phyloP scores from a whole-genome alignment of 305 asterid genomes.

The Rubia tinctorum region DNA sequence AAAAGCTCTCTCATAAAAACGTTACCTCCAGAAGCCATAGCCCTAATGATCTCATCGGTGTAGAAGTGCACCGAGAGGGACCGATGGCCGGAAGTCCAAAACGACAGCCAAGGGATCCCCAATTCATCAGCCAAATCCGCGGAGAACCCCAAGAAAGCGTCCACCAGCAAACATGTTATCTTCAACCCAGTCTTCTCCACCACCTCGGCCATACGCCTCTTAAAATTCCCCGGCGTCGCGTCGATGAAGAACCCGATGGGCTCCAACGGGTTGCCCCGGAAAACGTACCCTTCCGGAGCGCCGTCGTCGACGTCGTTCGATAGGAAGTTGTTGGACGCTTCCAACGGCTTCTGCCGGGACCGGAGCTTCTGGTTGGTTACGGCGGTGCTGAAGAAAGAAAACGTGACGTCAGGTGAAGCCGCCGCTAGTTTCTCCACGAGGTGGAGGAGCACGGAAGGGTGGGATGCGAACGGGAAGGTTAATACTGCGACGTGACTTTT shows the following conservation, averaged over 20 bases:
- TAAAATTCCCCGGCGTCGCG: slow-evolving; percentile 17
- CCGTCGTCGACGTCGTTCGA: slow-evolving; percentile 25
- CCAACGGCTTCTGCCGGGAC: background rate
- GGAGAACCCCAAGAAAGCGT: slow-evolving; percentile 29
- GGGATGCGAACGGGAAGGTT: slow-evolving; percentile 38
- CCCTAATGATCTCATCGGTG: slow-evolving; percentile 27
- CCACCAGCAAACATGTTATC: slow-evolving; percentile 26
- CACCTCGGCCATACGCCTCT: slow-evolving; percentile 9
- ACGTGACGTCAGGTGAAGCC: slow-evolving; percentile 23
- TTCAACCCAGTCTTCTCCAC: slow-evolving; percentile 22
- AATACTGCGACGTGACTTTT: slow-evolving; percentile 26
- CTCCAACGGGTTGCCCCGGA: slow-evolving; percentile 12
- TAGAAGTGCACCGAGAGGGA: slow-evolving; percentile 25
- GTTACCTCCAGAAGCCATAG: slow-evolving; percentile 18
- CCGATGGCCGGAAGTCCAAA: slow-evolving; percentile 31
- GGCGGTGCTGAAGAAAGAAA: slow-evolving; percentile 26
- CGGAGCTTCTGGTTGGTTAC: slow-evolving; percentile 23
- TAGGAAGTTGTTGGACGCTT: slow-evolving; percentile 13
- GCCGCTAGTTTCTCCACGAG: slow-evolving; percentile 25
- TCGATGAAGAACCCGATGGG: slow-evolving; percentile 22
- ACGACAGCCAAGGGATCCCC: slow-evolving; percentile 28
- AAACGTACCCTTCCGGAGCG: slow-evolving; percentile 18
- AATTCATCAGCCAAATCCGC: slow-evolving; percentile 23
- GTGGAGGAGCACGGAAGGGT: slow-evolving; percentile 22
- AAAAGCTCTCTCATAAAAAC: too few relatives aligned